Evolutionary conservation across 257 asterid species (phyloP).

Genomic region (Jasminum sambac): DNA sequence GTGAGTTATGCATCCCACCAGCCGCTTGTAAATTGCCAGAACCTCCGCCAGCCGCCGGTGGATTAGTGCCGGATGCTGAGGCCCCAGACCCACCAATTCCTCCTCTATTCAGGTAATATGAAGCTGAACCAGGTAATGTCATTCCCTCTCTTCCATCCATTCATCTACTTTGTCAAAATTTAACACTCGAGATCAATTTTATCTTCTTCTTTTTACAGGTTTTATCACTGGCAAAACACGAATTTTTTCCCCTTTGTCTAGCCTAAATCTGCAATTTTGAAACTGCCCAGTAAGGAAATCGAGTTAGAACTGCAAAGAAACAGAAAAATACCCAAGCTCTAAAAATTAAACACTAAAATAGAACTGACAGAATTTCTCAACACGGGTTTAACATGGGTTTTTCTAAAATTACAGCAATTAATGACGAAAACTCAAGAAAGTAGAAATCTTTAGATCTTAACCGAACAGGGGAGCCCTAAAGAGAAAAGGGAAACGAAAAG

Average conservation of each 20-base stretch:
- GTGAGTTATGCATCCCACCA: slow-evolving; percentile 36
- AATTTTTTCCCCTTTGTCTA: background rate
- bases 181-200: slow-evolving; percentile 23
- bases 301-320: slow-evolving; percentile 15
- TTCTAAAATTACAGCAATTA: slow-evolving; percentile 27
- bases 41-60: slow-evolving; percentile 31
- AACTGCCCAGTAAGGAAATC: slow-evolving; percentile 27
- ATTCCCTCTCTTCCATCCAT: slow-evolving; percentile 79
- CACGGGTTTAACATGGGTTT: slow-evolving; percentile 69
- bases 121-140: slow-evolving; percentile 58
- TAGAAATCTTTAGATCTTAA: slow-evolving; percentile 6
- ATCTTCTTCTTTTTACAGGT: background rate
- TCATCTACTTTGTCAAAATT: slow-evolving; percentile 40
- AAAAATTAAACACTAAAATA: slow-evolving; percentile 20
- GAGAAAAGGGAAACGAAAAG: slow-evolving; percentile 24
- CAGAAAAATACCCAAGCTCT: background rate
- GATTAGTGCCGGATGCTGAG: slow-evolving; percentile 36
- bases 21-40: slow-evolving; percentile 26
- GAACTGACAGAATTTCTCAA: background rate
- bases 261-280: slow-evolving; percentile 30
- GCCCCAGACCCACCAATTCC: slow-evolving; percentile 45
- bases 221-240: background rate
- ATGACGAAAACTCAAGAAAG: background rate
- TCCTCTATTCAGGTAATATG: slow-evolving; percentile 70
- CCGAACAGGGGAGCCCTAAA: slow-evolving; percentile 12